These are phyloP conservation scores for Lagenidium giganteum DNA, from an alignment of 352 stramenopile species.

Conservation along the genomic window DNA sequence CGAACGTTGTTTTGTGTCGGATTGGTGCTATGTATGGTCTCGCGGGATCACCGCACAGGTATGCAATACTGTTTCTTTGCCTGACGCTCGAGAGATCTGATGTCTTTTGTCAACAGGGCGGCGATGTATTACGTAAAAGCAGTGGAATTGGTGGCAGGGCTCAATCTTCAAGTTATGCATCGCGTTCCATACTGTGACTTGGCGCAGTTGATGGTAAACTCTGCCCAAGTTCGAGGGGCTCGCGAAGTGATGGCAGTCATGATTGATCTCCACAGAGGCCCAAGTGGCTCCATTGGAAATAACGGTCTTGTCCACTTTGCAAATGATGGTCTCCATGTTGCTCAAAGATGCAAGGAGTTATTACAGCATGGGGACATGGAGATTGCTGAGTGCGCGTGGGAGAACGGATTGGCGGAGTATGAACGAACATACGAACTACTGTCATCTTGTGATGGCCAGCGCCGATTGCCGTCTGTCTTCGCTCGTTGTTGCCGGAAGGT, in stretches of 20 bases:
- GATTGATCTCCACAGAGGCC: too few relatives aligned
- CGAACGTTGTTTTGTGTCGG: constrained; percentile 56
- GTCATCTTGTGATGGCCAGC: too few relatives aligned
- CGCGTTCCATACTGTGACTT: constrained; percentile 59
- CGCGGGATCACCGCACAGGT: constrained; percentile 48
- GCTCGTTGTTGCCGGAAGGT: constrained; percentile 53
- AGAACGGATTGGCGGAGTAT: too few relatives aligned
- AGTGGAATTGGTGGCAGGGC: constrained; percentile 60
- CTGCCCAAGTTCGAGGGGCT: too few relatives aligned
- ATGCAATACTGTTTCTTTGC: background rate
- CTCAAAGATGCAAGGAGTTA: constrained; percentile 46
- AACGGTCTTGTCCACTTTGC: too few relatives aligned
- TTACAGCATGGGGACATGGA: constrained; percentile 2
- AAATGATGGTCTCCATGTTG: too few relatives aligned
- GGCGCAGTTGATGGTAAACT: constrained; percentile 49
- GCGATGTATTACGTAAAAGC: constrained; percentile 53
- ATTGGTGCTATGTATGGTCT: constrained; percentile 51
- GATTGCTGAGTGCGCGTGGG: too few relatives aligned
- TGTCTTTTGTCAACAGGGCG: constrained; percentile 20
- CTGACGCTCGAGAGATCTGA: background rate
- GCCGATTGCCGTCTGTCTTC: too few relatives aligned
- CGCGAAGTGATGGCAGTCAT: too few relatives aligned
- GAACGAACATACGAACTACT: too few relatives aligned
- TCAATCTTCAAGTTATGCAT: constrained; percentile 49
- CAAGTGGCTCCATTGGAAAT: too few relatives aligned